Percentiles rank a stretch among this genome's conserved stretches.
phyloP scores from a whole-genome alignment of 192 early-diverging fungal genomes.

The Coemansia biformis region DNA sequence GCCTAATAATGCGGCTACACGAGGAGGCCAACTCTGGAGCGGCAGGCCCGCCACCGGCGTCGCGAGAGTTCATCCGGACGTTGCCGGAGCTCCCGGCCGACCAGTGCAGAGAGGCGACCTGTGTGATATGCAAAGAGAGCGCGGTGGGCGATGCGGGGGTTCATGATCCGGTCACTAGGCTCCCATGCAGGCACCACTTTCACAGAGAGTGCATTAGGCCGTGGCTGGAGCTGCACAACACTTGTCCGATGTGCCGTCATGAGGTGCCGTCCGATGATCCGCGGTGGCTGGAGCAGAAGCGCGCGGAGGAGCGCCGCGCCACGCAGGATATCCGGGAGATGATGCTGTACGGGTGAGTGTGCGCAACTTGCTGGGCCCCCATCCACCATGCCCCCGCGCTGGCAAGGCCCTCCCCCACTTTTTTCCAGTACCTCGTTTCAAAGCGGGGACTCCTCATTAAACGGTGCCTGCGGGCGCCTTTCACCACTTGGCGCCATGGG shows the following conservation, averaged over 20 bases:
- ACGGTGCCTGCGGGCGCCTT: too few relatives aligned
- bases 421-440: background rate
- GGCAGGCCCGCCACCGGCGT: conserved; percentile 44
- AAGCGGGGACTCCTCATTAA: too few relatives aligned
- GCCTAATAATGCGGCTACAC: conserved; percentile 34
- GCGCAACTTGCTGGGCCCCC: too few relatives aligned
- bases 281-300: conserved; percentile 42
- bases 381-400: too few relatives aligned
- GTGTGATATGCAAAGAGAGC: conserved; percentile 32
- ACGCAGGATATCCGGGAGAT: conserved; percentile 26
- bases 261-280: conserved; percentile 48
- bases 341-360: conserved; percentile 43
- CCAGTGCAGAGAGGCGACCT: conserved; percentile 15
- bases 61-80: conserved; percentile 36
- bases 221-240: conserved; percentile 52
- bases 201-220: conserved; percentile 37
- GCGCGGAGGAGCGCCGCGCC: conserved; percentile 23
- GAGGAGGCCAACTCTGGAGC: conserved; percentile 35
- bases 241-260: conserved; percentile 46
- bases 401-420: background rate
- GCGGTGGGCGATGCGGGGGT: background rate
- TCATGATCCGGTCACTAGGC: conserved; percentile 15
- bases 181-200: conserved; percentile 41
- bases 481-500: too few relatives aligned
- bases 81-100: conserved; percentile 11